Conservation (phyloP, 495 filamentous ascomycete genomes). For the Penicillium dipodomyicola region DNA sequence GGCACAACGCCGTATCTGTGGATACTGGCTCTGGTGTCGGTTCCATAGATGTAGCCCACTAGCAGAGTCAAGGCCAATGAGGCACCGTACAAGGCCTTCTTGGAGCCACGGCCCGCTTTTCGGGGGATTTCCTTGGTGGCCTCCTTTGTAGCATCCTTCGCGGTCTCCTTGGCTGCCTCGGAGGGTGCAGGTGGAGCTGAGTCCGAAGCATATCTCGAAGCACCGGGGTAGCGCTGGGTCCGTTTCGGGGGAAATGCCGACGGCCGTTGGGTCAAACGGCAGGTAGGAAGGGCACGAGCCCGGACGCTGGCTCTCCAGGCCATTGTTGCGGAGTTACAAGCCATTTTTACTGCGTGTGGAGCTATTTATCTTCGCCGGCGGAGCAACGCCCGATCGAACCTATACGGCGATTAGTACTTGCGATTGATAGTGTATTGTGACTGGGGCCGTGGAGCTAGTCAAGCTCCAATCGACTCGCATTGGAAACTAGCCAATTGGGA, state of each 20-base stretch:
- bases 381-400: conserved; percentile 21
- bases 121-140: conserved; percentile 32
- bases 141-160: conserved; percentile 16
- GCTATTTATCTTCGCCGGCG: conserved; percentile 23
- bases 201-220: conserved; percentile 35
- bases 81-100: conserved; percentile 54
- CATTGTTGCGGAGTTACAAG: conserved; percentile 25
- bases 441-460: neutral
- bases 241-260: conserved; percentile 19
- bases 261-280: conserved; percentile 28
- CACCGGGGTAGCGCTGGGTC: conserved; percentile 15
- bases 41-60: conserved; percentile 72
- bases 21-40: conserved; percentile 84
- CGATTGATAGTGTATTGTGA: conserved; percentile 4
- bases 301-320: conserved; percentile 32
- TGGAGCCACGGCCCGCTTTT: conserved; percentile 34
- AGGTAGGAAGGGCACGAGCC: conserved; percentile 29
- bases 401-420: conserved; percentile 17
- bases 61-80: conserved; percentile 50
- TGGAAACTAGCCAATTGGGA: neutral
- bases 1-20: conserved; percentile 81
- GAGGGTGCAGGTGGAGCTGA: conserved; percentile 16
- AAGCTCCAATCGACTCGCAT: neutral
- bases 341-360: conserved; percentile 22
- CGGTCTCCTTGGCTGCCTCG: conserved; percentile 14